Evolutionary conservation across 805 yeast genomes (phyloP), one percentile per base, ranked within the genome.

Genomic region (Pichia scutulata): DNA sequence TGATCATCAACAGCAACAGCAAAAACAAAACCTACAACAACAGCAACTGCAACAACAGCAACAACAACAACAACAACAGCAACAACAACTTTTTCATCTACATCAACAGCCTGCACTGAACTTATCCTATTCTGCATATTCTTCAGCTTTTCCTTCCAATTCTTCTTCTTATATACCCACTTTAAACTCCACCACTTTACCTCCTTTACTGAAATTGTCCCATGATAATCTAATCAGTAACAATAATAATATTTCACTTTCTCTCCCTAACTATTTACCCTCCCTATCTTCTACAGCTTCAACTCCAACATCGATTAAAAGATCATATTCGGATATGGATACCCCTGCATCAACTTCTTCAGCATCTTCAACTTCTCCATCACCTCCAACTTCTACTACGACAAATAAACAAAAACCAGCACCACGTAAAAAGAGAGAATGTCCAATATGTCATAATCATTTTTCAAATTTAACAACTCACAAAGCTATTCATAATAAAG

Each of bases 391-490:
- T 21, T 16, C 41, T 24, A 23, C 43, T 4, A 19, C 25, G 28
- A n/a, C 23, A 44, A 14, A 41, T 14, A 33, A 28, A 24, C 41
- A 25, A 23, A 37, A 19, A 28, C 44, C 26, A 28, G 33, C 22
- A 47, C 63, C 63, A 13, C 60, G 71, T 43, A 66, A 64, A 50
- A 69, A 69, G 47, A 57, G 69, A 49, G 68, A 66, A 51, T 69
- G 72, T 55, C 71, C 71, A 5, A 57, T 64, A 18, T 69, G 72
- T 52, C 68, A 68, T 50, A 59, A 64, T 39, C 81, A 71, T 60
- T 89, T 84, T 65, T 79, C 88, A 50, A 89, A 89, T 62, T 70
- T 89, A 57, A 87, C 92, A 24, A 88, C 96, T 7, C 96, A 86
- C 66, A 81, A 80, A 64, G 78, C 89, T 1, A 85, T 89, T 18